Evolutionary conservation across 768 basidiomycete species (phyloP).

Genomic region (Mycena sanguinolenta): DNA sequence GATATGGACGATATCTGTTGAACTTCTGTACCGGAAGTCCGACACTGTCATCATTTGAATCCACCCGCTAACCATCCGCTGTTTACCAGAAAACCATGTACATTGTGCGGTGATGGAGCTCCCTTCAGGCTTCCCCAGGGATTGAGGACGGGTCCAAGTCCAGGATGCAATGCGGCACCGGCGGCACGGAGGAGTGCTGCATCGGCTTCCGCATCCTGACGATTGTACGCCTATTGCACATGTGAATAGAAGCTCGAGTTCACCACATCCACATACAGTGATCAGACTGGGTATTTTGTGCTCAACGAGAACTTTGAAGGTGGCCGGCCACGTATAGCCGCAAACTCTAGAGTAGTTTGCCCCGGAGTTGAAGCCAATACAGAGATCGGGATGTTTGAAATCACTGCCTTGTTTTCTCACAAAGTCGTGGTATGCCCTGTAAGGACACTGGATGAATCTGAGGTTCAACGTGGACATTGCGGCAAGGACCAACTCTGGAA

Average conservation of each 20-base stretch:
- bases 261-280: constrained; percentile 20
- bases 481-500: constrained; percentile 27
- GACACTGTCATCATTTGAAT: constrained; percentile 25
- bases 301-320: constrained; percentile 29
- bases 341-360: constrained; percentile 19
- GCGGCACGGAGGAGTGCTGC: constrained; percentile 23
- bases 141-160: constrained; percentile 25
- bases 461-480: constrained; percentile 21
- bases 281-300: constrained; percentile 24
- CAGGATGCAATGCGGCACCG: constrained; percentile 27
- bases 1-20: constrained; percentile 17
- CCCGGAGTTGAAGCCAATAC: constrained; percentile 29
- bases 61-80: constrained; percentile 24
- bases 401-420: constrained; percentile 24
- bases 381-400: constrained; percentile 24
- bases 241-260: constrained; percentile 24
- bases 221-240: constrained; percentile 23
- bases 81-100: constrained; percentile 17
- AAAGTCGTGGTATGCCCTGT: constrained; percentile 27
- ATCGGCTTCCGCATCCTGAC: constrained; percentile 25
- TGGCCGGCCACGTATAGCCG: constrained; percentile 28
- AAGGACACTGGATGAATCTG: constrained; percentile 20
- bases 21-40: constrained; percentile 23
- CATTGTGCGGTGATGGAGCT: constrained; percentile 15
- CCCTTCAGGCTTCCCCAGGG: constrained; percentile 28